Evolutionary conservation across 805 yeast species (phyloP).

Genomic region (Wickerhamiella brachini): DNA sequence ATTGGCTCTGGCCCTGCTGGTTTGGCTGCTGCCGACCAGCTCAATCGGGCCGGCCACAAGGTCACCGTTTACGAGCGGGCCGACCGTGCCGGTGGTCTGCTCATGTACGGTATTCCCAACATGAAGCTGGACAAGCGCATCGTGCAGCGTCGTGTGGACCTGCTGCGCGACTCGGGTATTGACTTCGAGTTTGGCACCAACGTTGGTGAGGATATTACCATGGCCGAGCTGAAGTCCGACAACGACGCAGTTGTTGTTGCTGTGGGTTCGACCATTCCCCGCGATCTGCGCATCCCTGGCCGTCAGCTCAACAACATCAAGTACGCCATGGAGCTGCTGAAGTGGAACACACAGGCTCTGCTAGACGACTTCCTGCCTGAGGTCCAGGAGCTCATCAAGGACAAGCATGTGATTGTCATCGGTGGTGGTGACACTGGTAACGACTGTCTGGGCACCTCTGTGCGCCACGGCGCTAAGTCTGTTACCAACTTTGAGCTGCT

Average conservation of each 20-base stretch:
- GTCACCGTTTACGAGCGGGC: conserved; percentile 89
- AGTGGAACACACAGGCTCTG: conserved; percentile 79
- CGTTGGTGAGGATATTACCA: conserved; percentile 69
- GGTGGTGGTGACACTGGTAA: conserved; percentile 99
- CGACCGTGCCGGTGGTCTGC: conserved; percentile 90
- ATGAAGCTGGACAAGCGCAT: conserved; percentile 92
- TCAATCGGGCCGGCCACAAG: conserved; percentile 86
- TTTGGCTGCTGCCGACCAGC: conserved; percentile 90
- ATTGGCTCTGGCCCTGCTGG: conserved; percentile 98
- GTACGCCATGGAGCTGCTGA: conserved; percentile 87
- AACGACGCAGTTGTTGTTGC: conserved; percentile 83
- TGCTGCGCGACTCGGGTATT: conserved; percentile 82
- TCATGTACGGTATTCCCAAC: conserved; percentile 99
- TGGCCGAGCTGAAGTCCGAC: conserved; percentile 47
- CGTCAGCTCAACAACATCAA: conserved; percentile 81
- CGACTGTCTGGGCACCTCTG: conserved; percentile 94
- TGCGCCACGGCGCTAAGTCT: conserved; percentile 92
- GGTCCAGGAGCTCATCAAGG: conserved; percentile 55
- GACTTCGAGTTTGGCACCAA: conserved; percentile 62
- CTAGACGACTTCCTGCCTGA: conserved; percentile 68
- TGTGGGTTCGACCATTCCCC: conserved; percentile 91
- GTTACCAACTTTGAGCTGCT: conserved; percentile 87
- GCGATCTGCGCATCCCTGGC: conserved; percentile 90
- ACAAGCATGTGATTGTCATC: conserved; percentile 86
- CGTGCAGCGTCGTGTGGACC: conserved; percentile 85